These are phyloP conservation scores for Beauveria medogensis DNA, from an alignment of 2,329 filamentous ascomycete species.

Conservation along the genomic window DNA sequence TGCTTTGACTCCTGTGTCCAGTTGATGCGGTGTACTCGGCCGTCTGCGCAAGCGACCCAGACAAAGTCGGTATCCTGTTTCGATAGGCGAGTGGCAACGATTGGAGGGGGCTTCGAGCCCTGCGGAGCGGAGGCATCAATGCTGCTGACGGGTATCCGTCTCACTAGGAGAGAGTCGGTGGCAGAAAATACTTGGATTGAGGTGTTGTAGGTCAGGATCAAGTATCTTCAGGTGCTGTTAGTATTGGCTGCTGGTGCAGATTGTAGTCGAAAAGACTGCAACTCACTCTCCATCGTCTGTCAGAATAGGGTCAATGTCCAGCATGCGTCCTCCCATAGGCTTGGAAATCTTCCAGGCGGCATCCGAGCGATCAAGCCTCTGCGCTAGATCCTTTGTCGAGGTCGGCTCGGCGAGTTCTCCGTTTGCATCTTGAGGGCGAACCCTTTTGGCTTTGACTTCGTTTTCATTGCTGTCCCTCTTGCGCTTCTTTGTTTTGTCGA, in stretches of 20 bases:
- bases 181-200: slow-evolving; percentile 76
- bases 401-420: slow-evolving; percentile 14
- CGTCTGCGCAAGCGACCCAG: slow-evolving; percentile 54
- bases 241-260: slow-evolving; percentile 15
- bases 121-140: slow-evolving; percentile 20
- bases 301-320: slow-evolving; percentile 57
- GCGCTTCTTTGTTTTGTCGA: slow-evolving; percentile 36
- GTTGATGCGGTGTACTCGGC: slow-evolving; percentile 48
- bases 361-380: slow-evolving; percentile 23
- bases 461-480: slow-evolving; percentile 38
- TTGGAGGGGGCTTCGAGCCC: slow-evolving; percentile 21
- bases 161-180: slow-evolving; percentile 69
- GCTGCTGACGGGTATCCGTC: slow-evolving; percentile 52
- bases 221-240: slow-evolving; percentile 42
- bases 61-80: slow-evolving; percentile 35
- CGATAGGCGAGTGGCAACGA: slow-evolving; percentile 35
- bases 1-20: slow-evolving; percentile 44
- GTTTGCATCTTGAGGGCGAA: slow-evolving; percentile 23
- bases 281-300: slow-evolving; percentile 53
- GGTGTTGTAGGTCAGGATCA: slow-evolving; percentile 68
- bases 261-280: neutral
- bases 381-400: slow-evolving; percentile 18
- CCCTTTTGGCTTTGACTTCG: slow-evolving; percentile 33
- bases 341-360: slow-evolving; percentile 52
- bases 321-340: slow-evolving; percentile 57